Base-by-base conservation (phyloP, 129 eudicot species). In the Gnaphalium uliginosum region DNA sequence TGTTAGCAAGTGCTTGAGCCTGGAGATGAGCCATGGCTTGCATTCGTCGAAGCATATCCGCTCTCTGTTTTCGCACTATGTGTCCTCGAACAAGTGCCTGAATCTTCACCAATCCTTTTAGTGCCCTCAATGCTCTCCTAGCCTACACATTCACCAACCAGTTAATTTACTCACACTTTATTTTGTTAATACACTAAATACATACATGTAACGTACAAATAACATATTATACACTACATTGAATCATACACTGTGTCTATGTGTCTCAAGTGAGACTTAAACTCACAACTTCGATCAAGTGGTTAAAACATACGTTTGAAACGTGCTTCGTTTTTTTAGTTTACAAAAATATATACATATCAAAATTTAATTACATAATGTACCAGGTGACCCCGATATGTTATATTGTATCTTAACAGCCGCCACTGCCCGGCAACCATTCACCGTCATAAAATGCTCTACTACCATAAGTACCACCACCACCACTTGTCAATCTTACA, bases 1-100 rank as follows among this genome's bases (percentile, higher is more conserved):
- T 89, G 73, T 79, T 76, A 6, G 91, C 87, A 27, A 87, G 83
- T 56, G 99, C 99, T 67, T 82, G 95, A 66, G 93, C 96, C 66
- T 95, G 99, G 59, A 95, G 87, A 57, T 92, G 92, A 69, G 97
- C 94, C 99, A 95, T 87, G 69, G 97, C 96, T 53, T 95, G 99
- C 97, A 95, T 89, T 62, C 97, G 86, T 5, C 87, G 87, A 46
- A 94, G 97, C 98, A 94, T 94, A 81, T 87, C 87, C 22, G 97
- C 86, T 53, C 99, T 91, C 76, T 89, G 99, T 73, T 91, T 95
- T 24, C 99, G 82, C 22, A 95, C 96, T 73, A 95, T 89, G 81
- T 92, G 90, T 18, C 99, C 99, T 68, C 99, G 91, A 11, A 95
- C 96, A 8, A 91, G 85, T 39, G 99, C 99, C 74, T 95, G 99